Evolutionary conservation across 768 basidiomycete species (phyloP), one percentile per base, ranked within the genome.

Genomic region (Stropharia rugosoannulata): DNA sequence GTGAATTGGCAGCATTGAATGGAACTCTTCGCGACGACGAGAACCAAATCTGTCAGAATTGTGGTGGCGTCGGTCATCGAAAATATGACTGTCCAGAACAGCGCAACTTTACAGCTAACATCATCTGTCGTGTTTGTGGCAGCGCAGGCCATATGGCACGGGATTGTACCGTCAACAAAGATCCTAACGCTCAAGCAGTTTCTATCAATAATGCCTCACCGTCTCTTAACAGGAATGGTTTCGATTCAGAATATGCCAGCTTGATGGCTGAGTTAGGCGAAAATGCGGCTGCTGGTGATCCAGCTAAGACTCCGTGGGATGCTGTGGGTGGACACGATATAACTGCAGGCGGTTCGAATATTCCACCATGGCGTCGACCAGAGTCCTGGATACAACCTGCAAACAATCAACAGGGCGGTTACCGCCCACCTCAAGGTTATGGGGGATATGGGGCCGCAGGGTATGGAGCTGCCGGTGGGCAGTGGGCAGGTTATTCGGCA

Each of bases 71-170:
- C 61, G 95, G 95, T 56, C 95, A 98, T 69, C 89, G 96, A 74
- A 95, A 98, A 85, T 98, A 94, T 77, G 97, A 98, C 73, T 99
- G 97, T 71, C 95, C 95, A 15, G 93, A 98, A 75, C 93, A 97
- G 73, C 87, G 91, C 72, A 97, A 97, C 77, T 98, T 95, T 77
- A 95, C 93, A 63, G 97, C 97, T 76, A 96, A 96, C 79, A 95
- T 99, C 78, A 96, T 98, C 68, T 99, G 97, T 80, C 95, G 94
- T 67, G 86, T 95, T 66, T 99, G 97, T 72, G 96, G 96, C 59
- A 95, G 93, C 66, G 94, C 95, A 39, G 96, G 97, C 37, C 96
- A 98, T 75, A 98, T 99, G 96, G 96, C 95, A 48, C 88, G 95
- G 63, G 96, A 98, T 75, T 98, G 96, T 71, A 91, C 93, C 45